A percentile compares a stretch with the other conserved stretches of the same genome.
Conservation (phyloP, 805 yeast genomes). For the Yarrowia yakushimensis region DNA sequence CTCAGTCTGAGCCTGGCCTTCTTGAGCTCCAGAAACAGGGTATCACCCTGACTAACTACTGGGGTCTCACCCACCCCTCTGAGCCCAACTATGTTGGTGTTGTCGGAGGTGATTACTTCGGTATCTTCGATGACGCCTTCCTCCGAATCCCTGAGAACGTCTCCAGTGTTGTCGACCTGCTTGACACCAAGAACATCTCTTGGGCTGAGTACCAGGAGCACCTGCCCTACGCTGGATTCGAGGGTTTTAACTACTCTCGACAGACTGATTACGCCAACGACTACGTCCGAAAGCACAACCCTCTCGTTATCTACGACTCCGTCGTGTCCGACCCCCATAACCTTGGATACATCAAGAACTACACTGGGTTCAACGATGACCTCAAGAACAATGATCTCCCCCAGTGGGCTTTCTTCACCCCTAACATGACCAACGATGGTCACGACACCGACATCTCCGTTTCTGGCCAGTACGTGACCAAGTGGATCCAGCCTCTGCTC, state of each 20-base stretch:
- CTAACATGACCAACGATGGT: neutral
- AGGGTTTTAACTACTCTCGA: neutral
- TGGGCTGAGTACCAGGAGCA: neutral
- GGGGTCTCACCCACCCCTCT: neutral
- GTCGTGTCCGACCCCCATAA: neutral
- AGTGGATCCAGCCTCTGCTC: neutral
- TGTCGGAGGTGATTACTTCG: neutral
- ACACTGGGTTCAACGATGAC: neutral
- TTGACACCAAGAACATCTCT: neutral
- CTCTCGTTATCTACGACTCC: neutral
- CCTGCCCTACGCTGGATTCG: neutral
- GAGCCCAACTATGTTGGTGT: neutral
- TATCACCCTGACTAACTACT: neutral
- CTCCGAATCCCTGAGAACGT: neutral
- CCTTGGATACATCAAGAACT: neutral
- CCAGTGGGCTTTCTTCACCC: conserved; percentile 3
- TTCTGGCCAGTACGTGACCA: neutral
- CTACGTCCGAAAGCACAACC: neutral
- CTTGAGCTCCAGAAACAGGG: neutral
- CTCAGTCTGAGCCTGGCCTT: neutral
- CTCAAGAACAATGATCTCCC: neutral
- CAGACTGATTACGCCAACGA: neutral
- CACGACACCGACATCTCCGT: neutral
- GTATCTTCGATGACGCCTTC: neutral
- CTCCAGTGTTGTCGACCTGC: neutral